These are phyloP conservation scores for Candida sanyaensis DNA, from an alignment of 1,139 yeast genomes.

Conservation along the genomic window DNA sequence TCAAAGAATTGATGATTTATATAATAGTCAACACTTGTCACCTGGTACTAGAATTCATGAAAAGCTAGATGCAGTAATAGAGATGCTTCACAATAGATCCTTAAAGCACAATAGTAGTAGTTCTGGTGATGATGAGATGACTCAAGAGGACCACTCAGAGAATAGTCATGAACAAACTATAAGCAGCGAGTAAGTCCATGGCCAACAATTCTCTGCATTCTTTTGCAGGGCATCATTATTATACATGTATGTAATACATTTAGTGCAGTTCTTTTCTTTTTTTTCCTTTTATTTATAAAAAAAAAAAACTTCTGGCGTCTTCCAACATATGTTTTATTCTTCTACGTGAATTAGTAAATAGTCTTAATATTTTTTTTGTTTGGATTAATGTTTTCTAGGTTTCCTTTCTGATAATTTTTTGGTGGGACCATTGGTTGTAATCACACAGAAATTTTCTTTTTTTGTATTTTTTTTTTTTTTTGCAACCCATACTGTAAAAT, in stretches of 20 bases:
- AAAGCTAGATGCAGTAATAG: constrained; percentile 5
- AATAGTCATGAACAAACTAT: constrained; percentile 2
- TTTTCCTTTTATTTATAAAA: background rate
- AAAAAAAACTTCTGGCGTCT: no score
- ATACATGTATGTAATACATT: no score
- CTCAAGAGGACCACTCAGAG: constrained; percentile 1
- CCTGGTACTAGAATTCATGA: constrained; percentile 2
- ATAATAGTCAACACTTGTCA: constrained; percentile 1
- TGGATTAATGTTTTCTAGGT: no score
- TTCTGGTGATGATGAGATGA: constrained; percentile 4
- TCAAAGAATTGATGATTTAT: constrained; percentile 14
- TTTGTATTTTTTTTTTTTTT: background rate
- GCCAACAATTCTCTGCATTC: no score
- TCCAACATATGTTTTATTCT: background rate
- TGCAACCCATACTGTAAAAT: constrained; percentile 1
- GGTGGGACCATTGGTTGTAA: background rate
- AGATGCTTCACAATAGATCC: background rate
- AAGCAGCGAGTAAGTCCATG: constrained; percentile 1
- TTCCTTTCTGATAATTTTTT: background rate
- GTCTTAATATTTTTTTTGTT: background rate
- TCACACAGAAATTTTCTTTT: no score
- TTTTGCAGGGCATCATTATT: no score
- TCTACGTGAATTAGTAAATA: background rate
- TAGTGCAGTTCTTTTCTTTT: background rate
- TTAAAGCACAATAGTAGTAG: background rate